Evolutionary conservation across 2,329 filamentous ascomycete species (phyloP), one percentile per base, ranked within the genome.

Genomic region (Hysterium pulicare): DNA sequence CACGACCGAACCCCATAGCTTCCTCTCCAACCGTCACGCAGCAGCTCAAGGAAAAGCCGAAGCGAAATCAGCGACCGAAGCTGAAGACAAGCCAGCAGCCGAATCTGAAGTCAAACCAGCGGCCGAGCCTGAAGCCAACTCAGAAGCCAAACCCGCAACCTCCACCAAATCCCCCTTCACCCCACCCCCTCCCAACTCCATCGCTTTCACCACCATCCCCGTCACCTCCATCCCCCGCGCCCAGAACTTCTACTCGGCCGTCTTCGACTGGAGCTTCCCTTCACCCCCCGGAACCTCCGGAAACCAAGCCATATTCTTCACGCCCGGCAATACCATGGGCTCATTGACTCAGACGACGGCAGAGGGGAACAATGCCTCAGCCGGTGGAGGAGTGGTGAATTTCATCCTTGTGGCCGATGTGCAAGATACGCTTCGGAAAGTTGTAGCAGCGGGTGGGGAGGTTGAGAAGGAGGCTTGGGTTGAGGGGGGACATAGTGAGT

Each of bases 201-300:
- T 38, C 35, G 35, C 35, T 10, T 38, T 38, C 20, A 38, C 35
- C 13, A 11, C 13, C 20, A 38, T 38, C 19, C 35, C 35, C 35
- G 35, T 38, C 10, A 20, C 28, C 19, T 22, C 19, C 35, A 3
- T 38, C 19, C 21, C 19, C 15, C 35, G 35, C 16, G 35, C 35
- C 7, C 35, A 38, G 28, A 13, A 20, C 35, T 38, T 38, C 35
- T 38, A 38, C 20, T 9, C 15, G 11, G 22, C 35, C 35, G 35
- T 38, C 35, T 38, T 38, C 35, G 21, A 8, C 20, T 38, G 35
- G 35, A 38, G 21, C 11, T 38, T 38, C 21, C n/a, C n/a, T n/a
- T n/a, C n/a, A n/a, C 35, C 15, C 21, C 35, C 35, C 13, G 21
- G 28, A 21, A 24, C 20, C 20, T 24, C 20, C 19, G 11, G 10